Evolutionary conservation across 768 basidiomycete species (phyloP).

Genomic region (Phlebiopsis flavidoalba): DNA sequence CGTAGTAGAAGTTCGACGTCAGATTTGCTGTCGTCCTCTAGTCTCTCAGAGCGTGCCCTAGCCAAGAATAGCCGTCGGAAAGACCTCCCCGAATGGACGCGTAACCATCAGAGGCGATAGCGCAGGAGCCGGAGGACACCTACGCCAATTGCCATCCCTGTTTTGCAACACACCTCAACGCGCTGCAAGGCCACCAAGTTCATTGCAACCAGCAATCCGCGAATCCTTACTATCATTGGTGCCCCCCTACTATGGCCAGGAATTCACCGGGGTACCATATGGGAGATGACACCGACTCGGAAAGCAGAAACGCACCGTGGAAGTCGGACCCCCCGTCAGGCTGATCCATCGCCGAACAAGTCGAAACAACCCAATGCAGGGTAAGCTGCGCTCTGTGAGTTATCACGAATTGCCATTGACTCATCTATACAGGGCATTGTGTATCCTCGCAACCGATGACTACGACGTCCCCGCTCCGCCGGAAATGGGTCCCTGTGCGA

Average conservation of each 20-base stretch:
- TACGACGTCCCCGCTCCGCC: constrained; percentile 67
- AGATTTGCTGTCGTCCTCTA: constrained; percentile 8
- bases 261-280: constrained; percentile 48
- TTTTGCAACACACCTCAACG: constrained; percentile 26
- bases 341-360: constrained; percentile 20
- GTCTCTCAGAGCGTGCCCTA: constrained; percentile 10
- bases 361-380: constrained; percentile 12
- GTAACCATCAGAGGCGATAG: constrained; percentile 2
- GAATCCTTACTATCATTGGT: constrained; percentile 21
- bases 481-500: constrained; percentile 39
- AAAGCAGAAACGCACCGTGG: constrained; percentile 19
- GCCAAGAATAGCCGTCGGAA: too few species aligned
- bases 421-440: constrained; percentile 20
- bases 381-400: constrained; percentile 7
- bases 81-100: constrained; percentile 10
- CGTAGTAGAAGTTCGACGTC: constrained; percentile 22
- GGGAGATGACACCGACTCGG: constrained; percentile 33
- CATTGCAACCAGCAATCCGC: constrained; percentile 33
- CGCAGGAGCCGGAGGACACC: constrained; percentile 7
- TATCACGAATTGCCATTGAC: neutral
- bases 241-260: constrained; percentile 42
- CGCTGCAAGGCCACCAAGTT: constrained; percentile 19
- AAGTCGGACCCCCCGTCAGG: constrained; percentile 7
- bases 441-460: constrained; percentile 59
- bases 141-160: constrained; percentile 14